Conservation (phyloP, 768 basidiomycete species). For the Boletus rubescentipes region DNA sequence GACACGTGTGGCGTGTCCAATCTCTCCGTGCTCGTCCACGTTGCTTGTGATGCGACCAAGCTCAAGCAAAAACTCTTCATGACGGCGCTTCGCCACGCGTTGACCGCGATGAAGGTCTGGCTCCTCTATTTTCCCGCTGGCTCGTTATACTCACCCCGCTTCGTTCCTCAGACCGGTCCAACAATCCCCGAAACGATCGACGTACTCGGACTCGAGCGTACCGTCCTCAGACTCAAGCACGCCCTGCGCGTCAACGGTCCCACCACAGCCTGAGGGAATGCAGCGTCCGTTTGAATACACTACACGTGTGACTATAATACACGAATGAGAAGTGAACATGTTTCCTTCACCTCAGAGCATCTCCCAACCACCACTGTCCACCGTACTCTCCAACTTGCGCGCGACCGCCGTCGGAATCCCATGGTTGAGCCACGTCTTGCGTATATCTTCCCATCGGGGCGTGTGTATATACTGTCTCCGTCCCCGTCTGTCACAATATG, state of each 20-base stretch:
- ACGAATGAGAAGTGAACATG: not conserved
- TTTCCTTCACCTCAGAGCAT: conserved; percentile 49
- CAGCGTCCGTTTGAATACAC: not conserved
- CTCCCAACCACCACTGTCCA: conserved; percentile 95
- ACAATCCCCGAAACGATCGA: conserved; percentile 40
- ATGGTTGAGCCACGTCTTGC: conserved; percentile 88
- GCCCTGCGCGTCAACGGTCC: conserved; percentile 7
- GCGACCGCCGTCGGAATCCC: conserved; percentile 89
- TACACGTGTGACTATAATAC: not conserved
- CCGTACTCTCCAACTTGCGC: conserved; percentile 79
- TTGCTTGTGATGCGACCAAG: conserved; percentile 40
- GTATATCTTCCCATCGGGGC: conserved; percentile 86
- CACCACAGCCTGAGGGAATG: no score
- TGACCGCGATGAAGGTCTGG: conserved; percentile 79
- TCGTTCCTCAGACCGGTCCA: conserved; percentile 38
- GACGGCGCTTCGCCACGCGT: conserved; percentile 69
- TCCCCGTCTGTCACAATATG: conserved; percentile 63
- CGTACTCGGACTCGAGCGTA: conserved; percentile 36
- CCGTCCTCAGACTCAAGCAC: conserved; percentile 15
- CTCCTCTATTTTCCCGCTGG: no score
- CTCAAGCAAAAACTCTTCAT: conserved; percentile 57
- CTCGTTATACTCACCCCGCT: not conserved
- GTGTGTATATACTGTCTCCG: conserved; percentile 85
- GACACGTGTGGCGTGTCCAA: conserved; percentile 13
- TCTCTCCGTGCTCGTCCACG: conserved; percentile 41